Evolutionary conservation across 2,329 filamentous ascomycete species (phyloP), one percentile per base, ranked within the genome.

Genomic region (Bipolaris gigantea): DNA sequence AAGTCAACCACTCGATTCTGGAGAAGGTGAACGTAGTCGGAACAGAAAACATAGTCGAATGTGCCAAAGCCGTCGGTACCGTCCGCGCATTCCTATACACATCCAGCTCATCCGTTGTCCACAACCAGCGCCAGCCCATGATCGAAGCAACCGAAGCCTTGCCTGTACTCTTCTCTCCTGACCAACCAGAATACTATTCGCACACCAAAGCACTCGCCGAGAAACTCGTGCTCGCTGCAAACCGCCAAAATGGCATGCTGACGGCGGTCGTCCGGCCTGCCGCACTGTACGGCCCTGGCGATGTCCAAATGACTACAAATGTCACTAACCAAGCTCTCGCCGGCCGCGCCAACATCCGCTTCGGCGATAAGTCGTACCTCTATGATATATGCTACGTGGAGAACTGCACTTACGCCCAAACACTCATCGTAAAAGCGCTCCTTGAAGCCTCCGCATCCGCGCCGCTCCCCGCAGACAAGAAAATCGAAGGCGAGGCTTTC

Each of bases 11-110:
- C 23, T 42, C 39, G 7, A n/a, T 42, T 15, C 25, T 42, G 39
- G 39, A 42, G n/a, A 67, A 71, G 51, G 77, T 80, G 55, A 81
- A 81, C 45, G 73, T 81, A 16, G 72, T 74, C 15, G 79, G 79
- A 11, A 80, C 77, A 16, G 69, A 73, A 54, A 76, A 64, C 40
- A 59, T 81, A 16, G 43, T 62, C 79, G 16, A 63, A 71, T 44
- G 73, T 67, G 13, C 71, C 77, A 77, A 76, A 63, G 77, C 74
- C 2, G 16, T 44, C 15, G 48, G 48, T 11, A 50, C 39, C 30
- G 33, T 45, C 8, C 23, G 40, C 19, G 48, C 48, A 18, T 78
- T 81, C 54, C 72, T 80, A 19, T 78, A 77, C 59, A 79, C 77
- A 16, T 58, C 54, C 13, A 49, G 47, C 15, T 56, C 59, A 3